Evolutionary conservation across 164 flowering plant species (phyloP).

Genomic region (Berberis thunbergii): DNA sequence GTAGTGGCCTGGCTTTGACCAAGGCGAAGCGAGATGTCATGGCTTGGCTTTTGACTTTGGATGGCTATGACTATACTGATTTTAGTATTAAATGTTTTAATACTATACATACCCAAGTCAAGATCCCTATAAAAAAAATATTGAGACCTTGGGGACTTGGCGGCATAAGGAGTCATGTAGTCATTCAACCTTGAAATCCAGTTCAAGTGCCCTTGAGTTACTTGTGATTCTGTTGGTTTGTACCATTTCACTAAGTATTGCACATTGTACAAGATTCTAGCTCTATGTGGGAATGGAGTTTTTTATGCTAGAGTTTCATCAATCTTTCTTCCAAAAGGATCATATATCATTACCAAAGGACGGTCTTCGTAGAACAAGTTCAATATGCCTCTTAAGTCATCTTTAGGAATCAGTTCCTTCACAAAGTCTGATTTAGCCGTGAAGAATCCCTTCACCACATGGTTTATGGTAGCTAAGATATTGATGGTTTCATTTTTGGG

Average conservation of each 20-base stretch:
- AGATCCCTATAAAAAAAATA: slow-evolving; percentile 5
- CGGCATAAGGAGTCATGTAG: slow-evolving; percentile 5
- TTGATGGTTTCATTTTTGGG: not conserved
- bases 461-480: not conserved
- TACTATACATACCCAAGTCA: slow-evolving; percentile 1
- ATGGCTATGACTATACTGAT: not conserved
- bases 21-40: too few relatives aligned
- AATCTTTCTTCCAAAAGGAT: slow-evolving; percentile 6
- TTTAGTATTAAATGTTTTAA: not conserved
- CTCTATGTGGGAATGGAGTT: slow-evolving; percentile 9
- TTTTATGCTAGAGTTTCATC: not conserved
- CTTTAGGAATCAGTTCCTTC: not conserved
- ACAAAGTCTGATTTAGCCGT: slow-evolving; percentile 7
- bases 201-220: not conserved
- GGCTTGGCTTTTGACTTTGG: not conserved
- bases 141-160: slow-evolving; percentile 4
- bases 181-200: not conserved
- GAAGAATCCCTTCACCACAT: not conserved
- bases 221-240: not conserved
- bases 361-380: not conserved
- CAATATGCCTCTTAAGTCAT: not conserved
- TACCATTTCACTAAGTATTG: slow-evolving; percentile 4
- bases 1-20: too few relatives aligned
- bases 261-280: slow-evolving; percentile 2
- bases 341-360: not conserved